Base-by-base conservation (phyloP, 768 basidiomycete genomes). In the Auriscalpium vulgare region DNA sequence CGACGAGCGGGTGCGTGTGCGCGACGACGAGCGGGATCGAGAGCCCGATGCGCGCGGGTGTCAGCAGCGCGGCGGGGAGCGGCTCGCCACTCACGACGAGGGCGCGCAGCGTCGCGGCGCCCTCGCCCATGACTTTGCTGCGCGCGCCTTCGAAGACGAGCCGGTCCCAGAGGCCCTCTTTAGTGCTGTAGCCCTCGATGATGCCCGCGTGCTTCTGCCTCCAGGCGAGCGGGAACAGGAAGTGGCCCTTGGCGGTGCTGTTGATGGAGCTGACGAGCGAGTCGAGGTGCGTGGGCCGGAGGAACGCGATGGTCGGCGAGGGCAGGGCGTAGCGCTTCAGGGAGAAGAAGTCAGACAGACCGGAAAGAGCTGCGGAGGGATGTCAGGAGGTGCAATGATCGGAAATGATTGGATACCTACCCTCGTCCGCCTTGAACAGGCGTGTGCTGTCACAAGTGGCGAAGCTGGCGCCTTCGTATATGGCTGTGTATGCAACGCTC, bases 111-210 rank as follows among this genome's bases (percentile, higher is more conserved):
- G 82, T 79, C 1, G 78, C 74, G 3, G 84, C 82, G 51, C 78
- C 76, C 13, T 82, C 78, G 55, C 87, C 82, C 57, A 89, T 65
- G 34, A 83, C 75, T 59, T 72, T 66, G 40, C 74, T 75, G 21
- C 94, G 77, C 10, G 90, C 85, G 10, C 71, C 69, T 55, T 85
- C 84, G 67, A 91, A 88, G 34, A 91, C 80, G 10, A 86, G 70
- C 52, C 85, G 79, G 66, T 97, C 93, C 87, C 90, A 92, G n/a
- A 91, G 67, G 56, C 87, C 87, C 56, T 87, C 84, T 65, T 85
- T 85, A 14, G 81, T 84, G 43, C 92, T 60, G 61, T 84, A 88
- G 5, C 94, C 94, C 55, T 90, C 87, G 0, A 70, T 65, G 4
- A 94, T 69, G 3, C 77, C 80, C 0, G 84, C 76, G 16, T 83